These are phyloP conservation scores for Mycosphaerella arachidis DNA, from an alignment of 2,329 filamentous ascomycete species.

Conservation along the genomic window DNA sequence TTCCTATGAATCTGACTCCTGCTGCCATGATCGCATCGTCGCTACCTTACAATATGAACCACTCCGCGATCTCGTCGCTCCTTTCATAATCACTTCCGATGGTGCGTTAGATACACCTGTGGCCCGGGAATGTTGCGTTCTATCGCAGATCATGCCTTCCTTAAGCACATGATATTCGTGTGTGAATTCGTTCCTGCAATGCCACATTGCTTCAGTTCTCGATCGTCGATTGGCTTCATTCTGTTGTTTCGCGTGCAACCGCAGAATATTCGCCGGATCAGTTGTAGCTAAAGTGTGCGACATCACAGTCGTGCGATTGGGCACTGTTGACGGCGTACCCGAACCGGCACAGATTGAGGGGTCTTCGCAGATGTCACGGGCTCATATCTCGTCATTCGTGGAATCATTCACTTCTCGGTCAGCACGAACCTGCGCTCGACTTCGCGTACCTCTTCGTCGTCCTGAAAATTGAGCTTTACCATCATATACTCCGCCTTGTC, in stretches of 20 bases:
- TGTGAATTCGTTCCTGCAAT: no score
- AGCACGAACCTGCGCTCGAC: slow-evolving; percentile 50
- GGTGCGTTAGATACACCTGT: not conserved
- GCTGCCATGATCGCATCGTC: not conserved
- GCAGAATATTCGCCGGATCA: no score
- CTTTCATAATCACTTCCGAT: not conserved
- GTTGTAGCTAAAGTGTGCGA: no score
- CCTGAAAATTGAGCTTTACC: slow-evolving; percentile 46
- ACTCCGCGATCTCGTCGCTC: not conserved
- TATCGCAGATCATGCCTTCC: no score
- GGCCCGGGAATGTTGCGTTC: no score
- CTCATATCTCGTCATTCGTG: not conserved
- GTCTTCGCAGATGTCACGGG: not conserved
- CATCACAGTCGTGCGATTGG: no score
- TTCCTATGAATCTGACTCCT: not conserved
- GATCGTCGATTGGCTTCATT: no score
- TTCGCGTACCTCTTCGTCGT: slow-evolving; percentile 46
- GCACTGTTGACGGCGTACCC: no score
- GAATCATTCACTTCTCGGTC: slow-evolving; percentile 28
- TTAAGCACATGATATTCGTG: no score
- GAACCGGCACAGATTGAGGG: no score
- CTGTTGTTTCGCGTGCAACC: no score
- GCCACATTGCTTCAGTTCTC: no score
- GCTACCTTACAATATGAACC: not conserved
- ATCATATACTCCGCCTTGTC: slow-evolving; percentile 29